Base-by-base conservation (phyloP, 768 basidiomycete species). In the Hypholoma sublateritium region DNA sequence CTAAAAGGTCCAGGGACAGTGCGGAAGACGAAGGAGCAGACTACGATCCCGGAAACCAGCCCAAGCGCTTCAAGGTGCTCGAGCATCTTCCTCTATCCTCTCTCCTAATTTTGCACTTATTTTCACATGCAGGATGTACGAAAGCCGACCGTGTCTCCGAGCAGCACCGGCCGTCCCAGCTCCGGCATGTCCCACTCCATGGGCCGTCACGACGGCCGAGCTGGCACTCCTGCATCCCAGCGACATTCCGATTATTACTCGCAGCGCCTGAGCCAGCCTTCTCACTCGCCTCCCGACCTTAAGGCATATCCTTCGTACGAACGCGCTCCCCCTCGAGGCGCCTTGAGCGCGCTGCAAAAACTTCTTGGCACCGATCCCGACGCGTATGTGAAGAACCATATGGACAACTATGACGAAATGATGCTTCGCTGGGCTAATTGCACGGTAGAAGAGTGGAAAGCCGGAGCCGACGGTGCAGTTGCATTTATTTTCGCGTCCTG, bases 361-460 rank as follows among this genome's bases (percentile, higher is more conserved):
- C 66, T 83, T 2, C 64, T 84, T 2, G 79, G 78, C 0, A 66
- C 69, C 32, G 79, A 82, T 54, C 69, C 76, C 1, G 77, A 82
- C 50, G 62, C 60, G 0, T 80, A 76, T 58, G 63, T 79, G 17
- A 76, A 72, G 19, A 67, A 71, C 9, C 68, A 78, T 56, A 62
- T 72, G 32, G 77, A 79, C 0, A 66, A 67, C 24, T 85, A 85
- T 57, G 79, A 80, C 36, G 69, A 69, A 11, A 64, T 74, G 24
- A 66, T 72, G 25, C 72, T 72, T 56, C 78, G 73, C 58, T 87
- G 84, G 83, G 72, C 72, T 13, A 72, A 76, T 6, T 82, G 81
- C 55, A 72, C 75, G 0, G 67, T 76, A 55, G 78, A 80, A 13
- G 83, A 85, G 50, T 85, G 85, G 85, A 64, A 72, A 4, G 72